These are phyloP conservation scores for Antarctomyces pellizariae DNA, from an alignment of 495 filamentous ascomycete genomes.

Conservation along the genomic window DNA sequence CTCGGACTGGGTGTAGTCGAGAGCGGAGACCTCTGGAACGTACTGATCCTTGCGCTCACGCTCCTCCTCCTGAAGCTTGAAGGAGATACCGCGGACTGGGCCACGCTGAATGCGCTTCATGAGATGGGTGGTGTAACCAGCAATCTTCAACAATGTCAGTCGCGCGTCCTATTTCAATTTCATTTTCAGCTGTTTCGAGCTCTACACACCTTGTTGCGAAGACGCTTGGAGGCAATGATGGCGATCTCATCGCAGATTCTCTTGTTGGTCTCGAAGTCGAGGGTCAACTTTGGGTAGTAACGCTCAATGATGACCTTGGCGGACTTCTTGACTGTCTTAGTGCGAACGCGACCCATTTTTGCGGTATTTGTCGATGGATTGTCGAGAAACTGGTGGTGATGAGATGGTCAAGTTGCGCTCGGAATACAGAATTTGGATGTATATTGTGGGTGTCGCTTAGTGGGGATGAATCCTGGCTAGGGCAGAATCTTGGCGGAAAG, in stretches of 20 bases:
- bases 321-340: constrained; percentile 99
- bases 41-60: constrained; percentile 99
- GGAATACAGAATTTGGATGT: not conserved
- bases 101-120: constrained; percentile 99
- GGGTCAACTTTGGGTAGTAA: constrained; percentile 94
- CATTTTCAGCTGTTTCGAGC: not conserved
- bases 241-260: constrained; percentile 99
- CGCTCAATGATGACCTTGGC: constrained; percentile 99
- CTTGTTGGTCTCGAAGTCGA: constrained; percentile 99
- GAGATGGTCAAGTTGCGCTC: too few species aligned
- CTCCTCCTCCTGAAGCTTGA: constrained; percentile 99
- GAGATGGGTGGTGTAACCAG: constrained; percentile 89
- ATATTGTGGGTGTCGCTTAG: constrained; percentile 2
- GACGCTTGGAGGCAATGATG: constrained; percentile 93
- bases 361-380: constrained; percentile 20
- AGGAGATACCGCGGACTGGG: constrained; percentile 97
- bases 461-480: too few species aligned
- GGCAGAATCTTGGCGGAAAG: too few species aligned
- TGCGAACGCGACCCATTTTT: constrained; percentile 93
- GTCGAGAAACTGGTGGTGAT: constrained; percentile 1
- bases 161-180: not conserved
- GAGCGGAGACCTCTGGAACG: constrained; percentile 92
- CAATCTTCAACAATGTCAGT: constrained; percentile 36
- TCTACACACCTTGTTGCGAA: constrained; percentile 74
- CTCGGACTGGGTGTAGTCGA: constrained; percentile 89